These are phyloP conservation scores for Pseudohalonectria lignicola DNA, from an alignment of 2,329 filamentous ascomycete genomes.

Conservation along the genomic window DNA sequence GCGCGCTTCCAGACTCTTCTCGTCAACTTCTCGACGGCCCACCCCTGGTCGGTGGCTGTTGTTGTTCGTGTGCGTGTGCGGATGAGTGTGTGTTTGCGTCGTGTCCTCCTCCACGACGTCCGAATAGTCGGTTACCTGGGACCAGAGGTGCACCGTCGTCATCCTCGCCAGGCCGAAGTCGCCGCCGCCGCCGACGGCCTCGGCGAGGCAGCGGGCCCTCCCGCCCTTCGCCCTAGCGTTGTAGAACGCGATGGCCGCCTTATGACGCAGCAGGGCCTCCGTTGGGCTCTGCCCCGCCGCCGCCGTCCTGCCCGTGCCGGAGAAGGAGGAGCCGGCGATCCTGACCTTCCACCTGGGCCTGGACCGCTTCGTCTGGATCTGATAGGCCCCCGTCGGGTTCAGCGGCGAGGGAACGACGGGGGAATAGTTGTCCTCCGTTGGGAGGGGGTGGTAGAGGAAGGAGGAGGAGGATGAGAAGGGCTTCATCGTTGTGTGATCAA, in stretches of 20 bases:
- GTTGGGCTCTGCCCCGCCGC: conserved; percentile 1
- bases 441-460: no score
- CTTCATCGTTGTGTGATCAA: no score
- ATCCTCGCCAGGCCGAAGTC: not conserved
- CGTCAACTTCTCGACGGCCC: no score
- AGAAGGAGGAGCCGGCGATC: no score
- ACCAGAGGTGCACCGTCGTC: not conserved
- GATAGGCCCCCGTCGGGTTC: conserved; percentile 5
- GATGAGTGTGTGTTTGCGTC: no score
- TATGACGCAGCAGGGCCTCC: conserved; percentile 1
- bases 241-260: conserved; percentile 1
- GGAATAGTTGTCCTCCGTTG: conserved; percentile 7
- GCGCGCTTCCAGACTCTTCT: not conserved
- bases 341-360: not conserved
- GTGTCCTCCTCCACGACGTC: no score
- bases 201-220: not conserved
- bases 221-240: not conserved
- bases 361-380: conserved; percentile 6
- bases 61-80: no score
- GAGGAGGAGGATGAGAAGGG: no score
- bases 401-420: conserved; percentile 9
- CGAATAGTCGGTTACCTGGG: no score
- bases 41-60: no score
- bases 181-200: not conserved
- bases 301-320: no score